Percentiles rank a stretch among this genome's conserved stretches.
Conservation (phyloP, 2,329 filamentous ascomycete species). For the Escovopsis sp. region DNA sequence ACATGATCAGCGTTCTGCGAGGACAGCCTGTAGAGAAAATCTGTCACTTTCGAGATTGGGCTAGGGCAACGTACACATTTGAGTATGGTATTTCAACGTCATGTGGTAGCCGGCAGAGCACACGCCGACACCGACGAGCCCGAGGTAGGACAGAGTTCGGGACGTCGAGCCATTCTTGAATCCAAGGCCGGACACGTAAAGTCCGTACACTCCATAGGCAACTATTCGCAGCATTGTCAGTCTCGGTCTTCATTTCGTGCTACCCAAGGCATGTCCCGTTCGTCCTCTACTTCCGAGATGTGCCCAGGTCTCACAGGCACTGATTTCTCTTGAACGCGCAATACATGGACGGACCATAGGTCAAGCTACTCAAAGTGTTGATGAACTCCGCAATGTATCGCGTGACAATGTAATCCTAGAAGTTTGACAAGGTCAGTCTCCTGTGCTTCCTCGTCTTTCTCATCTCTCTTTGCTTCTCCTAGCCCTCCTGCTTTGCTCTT, state of each 20-base stretch:
- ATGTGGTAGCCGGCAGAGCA: constrained; percentile 19
- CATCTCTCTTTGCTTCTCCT: too few relatives aligned
- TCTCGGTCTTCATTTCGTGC: constrained; percentile 1
- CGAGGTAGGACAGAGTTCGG: constrained; percentile 15
- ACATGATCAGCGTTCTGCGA: too few relatives aligned
- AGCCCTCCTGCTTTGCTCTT: too few relatives aligned
- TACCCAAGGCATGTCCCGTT: too few relatives aligned
- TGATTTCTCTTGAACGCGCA: too few relatives aligned
- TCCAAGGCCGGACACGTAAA: constrained; percentile 6
- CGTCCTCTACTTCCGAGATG: too few relatives aligned
- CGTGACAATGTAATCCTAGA: constrained; percentile 24
- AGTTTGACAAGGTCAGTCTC: too few relatives aligned
- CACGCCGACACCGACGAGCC: constrained; percentile 20
- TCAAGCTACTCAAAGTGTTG: constrained; percentile 26
- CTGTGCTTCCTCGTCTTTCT: too few relatives aligned
- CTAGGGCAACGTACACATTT: constrained; percentile 15
- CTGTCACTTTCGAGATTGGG: too few relatives aligned
- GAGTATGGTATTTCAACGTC: constrained; percentile 20
- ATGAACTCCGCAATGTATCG: constrained; percentile 28
- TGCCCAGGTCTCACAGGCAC: too few relatives aligned
- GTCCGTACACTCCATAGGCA: constrained; percentile 22
- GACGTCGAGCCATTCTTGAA: too few relatives aligned
- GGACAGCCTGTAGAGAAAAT: too few relatives aligned
- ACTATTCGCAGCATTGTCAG: constrained; percentile 13
- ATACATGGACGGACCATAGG: constrained; percentile 14